These are phyloP conservation scores for Pelargonium cotyledonis DNA, from an alignment of 441 rosid genomes.

Conservation along the genomic window DNA sequence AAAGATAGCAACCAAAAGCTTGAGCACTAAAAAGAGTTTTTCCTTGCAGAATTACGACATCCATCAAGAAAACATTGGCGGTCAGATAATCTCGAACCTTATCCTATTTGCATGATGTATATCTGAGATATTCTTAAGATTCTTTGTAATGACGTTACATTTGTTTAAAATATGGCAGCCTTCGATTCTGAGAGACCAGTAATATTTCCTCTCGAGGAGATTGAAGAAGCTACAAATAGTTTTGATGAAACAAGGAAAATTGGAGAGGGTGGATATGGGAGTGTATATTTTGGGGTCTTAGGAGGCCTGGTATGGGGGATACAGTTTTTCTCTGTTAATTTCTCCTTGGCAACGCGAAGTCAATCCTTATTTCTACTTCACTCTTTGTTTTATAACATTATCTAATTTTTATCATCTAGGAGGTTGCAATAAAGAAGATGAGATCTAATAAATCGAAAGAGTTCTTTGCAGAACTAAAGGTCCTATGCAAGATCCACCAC, in stretches of 20 bases:
- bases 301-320: constrained; percentile 31
- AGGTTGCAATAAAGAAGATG: constrained; percentile 71
- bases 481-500: constrained; percentile 24
- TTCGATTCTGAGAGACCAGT: constrained; percentile 53
- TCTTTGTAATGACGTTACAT: constrained; percentile 8
- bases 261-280: constrained; percentile 56
- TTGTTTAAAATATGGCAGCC: constrained; percentile 28
- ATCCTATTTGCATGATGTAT: neutral
- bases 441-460: constrained; percentile 55
- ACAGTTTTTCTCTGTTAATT: neutral
- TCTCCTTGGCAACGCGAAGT: constrained; percentile 1
- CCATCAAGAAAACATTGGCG: constrained; percentile 36
- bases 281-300: constrained; percentile 46
- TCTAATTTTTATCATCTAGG: constrained; percentile 22
- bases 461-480: constrained; percentile 29
- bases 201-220: constrained; percentile 34
- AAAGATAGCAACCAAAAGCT: constrained; percentile 33
- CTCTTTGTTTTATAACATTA: constrained; percentile 4
- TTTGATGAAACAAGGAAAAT: constrained; percentile 46
- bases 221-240: constrained; percentile 45
- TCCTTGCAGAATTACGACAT: constrained; percentile 27
- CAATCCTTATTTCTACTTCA: neutral
- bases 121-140: no score
- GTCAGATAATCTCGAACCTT: constrained; percentile 24
- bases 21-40: constrained; percentile 26